These are phyloP conservation scores for Rhodomyrtus psidioides DNA, from an alignment of 441 rosid genomes.

Conservation along the genomic window DNA sequence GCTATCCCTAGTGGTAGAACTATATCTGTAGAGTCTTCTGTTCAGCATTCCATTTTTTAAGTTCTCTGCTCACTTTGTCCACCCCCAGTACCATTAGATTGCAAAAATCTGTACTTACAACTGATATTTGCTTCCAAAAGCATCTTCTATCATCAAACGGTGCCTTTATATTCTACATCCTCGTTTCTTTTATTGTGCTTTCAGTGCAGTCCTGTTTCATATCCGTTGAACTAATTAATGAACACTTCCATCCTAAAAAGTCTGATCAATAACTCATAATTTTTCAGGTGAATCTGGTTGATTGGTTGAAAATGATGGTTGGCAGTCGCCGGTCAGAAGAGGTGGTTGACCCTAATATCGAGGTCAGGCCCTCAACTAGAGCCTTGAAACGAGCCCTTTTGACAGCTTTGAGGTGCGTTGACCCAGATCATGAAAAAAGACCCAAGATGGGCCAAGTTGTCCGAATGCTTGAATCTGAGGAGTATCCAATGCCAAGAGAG, in stretches of 20 bases:
- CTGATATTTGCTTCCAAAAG: background rate
- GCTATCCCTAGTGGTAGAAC: background rate
- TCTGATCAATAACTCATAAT: background rate
- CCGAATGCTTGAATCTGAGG: constrained; percentile 93
- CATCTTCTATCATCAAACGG: background rate
- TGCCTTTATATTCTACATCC: background rate
- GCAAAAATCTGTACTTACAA: background rate
- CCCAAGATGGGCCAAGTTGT: constrained; percentile 97
- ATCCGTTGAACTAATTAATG: background rate
- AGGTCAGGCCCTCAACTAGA: constrained; percentile 66
- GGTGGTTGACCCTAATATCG: constrained; percentile 83
- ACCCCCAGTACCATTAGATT: background rate
- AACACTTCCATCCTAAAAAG: background rate
- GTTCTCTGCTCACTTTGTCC: background rate
- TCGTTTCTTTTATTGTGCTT: background rate
- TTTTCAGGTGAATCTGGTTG: constrained; percentile 84
- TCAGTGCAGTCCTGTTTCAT: background rate
- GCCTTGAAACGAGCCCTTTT: constrained; percentile 81
- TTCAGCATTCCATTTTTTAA: background rate
- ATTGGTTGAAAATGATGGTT: constrained; percentile 98
- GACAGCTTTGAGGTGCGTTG: constrained; percentile 91
- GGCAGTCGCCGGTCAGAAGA: constrained; percentile 76
- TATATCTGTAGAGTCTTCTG: background rate
- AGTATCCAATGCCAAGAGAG: constrained; percentile 92
- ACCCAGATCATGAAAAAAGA: constrained; percentile 84